Evolutionary conservation across 1,139 yeast species (phyloP).

Genomic region (Nakaseomyces delphensis): DNA sequence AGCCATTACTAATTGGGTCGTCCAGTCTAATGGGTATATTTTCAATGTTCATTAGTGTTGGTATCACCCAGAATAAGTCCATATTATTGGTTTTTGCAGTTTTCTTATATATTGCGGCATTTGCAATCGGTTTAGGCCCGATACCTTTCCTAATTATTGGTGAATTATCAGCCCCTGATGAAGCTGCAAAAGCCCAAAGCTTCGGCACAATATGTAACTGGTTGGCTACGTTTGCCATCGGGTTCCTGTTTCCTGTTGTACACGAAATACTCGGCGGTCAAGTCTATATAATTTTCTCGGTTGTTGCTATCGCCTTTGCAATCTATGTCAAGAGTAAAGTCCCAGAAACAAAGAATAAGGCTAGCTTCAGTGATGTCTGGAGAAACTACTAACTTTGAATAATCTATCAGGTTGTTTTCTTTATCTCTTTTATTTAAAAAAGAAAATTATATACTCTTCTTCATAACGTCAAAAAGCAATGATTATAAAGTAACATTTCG

Average conservation of each 20-base stretch:
- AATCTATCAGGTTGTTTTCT: background rate
- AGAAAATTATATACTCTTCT: no score
- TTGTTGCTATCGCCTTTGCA: constrained; percentile 43
- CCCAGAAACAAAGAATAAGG: constrained; percentile 75
- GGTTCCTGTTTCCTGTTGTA: constrained; percentile 69
- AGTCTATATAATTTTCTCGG: constrained; percentile 68
- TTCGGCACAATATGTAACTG: constrained; percentile 89
- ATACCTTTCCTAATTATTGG: constrained; percentile 86
- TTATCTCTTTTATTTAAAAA: background rate
- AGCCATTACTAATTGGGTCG: constrained; percentile 58
- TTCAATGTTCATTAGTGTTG: constrained; percentile 55
- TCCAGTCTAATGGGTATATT: constrained; percentile 62
- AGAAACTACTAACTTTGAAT: constrained; percentile 11
- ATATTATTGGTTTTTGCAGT: constrained; percentile 56
- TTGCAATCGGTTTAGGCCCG: constrained; percentile 91
- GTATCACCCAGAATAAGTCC: constrained; percentile 47
- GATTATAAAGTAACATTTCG: no score
- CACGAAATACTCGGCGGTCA: constrained; percentile 61
- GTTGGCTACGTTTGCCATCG: constrained; percentile 79
- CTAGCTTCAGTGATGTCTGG: constrained; percentile 24
- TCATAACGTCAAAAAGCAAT: no score
- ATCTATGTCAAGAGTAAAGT: constrained; percentile 41
- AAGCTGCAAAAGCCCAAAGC: constrained; percentile 82
- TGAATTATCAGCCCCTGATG: constrained; percentile 73
- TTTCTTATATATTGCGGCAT: constrained; percentile 65